Percentiles rank a stretch among this genome's conserved stretches.
Evolutionary conservation across 2,329 filamentous ascomycete genomes (phyloP).

Genomic region (Neopestalotiopsis clavispora): DNA sequence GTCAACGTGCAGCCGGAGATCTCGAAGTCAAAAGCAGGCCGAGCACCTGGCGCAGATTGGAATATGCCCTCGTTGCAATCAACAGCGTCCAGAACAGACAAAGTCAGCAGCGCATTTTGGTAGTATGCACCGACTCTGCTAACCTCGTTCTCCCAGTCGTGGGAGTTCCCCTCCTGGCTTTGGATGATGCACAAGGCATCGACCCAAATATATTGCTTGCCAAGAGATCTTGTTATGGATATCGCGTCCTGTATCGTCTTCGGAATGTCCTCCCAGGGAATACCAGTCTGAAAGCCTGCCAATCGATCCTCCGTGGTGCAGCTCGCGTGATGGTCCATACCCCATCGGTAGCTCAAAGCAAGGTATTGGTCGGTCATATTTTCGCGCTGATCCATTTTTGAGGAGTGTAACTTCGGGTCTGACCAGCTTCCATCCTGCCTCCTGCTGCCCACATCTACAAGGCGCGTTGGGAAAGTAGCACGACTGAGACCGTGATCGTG

Average conservation of each 20-base stretch:
- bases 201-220: background rate
- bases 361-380: background rate
- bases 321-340: background rate
- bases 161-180: no score
- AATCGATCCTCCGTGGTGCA: background rate
- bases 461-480: no score
- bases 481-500: no score
- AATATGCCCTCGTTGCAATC: background rate
- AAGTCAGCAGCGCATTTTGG: background rate
- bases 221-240: background rate
- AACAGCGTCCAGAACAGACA: background rate
- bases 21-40: background rate
- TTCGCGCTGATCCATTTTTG: no score
- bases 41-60: no score
- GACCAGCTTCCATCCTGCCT: no score
- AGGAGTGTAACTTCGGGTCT: no score
- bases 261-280: background rate
- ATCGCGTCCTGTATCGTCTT: background rate
- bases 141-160: background rate
- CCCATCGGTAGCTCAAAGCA: background rate
- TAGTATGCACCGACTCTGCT: background rate
- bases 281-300: background rate
- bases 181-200: background rate
- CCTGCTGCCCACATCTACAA: no score
- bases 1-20: background rate